Base-by-base conservation (phyloP, 257 asterid species). In the Jacaranda mimosifolia region DNA sequence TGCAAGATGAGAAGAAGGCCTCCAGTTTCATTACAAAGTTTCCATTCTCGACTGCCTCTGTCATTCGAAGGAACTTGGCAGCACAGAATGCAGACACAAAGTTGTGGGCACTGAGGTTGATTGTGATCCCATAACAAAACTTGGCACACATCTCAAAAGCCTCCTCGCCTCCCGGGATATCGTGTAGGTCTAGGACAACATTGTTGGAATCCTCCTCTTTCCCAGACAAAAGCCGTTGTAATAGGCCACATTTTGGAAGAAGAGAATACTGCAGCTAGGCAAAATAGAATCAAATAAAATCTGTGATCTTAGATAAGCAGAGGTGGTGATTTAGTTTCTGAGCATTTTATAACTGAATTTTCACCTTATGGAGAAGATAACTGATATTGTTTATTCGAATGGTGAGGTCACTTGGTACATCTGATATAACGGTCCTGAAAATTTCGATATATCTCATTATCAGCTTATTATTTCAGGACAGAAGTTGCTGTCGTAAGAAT, bases 71-170 rank as follows among this genome's bases (percentile, higher is more conserved):
- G 80, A 83, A 93, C 70, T 87, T 89, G 51, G 96, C 90, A 26
- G 95, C 96, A 70, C 97, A 93, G 51, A 84, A 83, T 0, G 89
- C 84, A 0, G 91, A 48, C 9, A 87, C 93, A 18, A 86, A 81
- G 73, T 91, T 93, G 67, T 85, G 89, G 63, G 98, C 92, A 63
- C 96, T 88, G 72, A 93, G 88, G 66, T 75, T 84, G 83, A 89
- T 91, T 4, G 95, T 79, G 83, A 93, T 89, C 49, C 94, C 97
- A 63, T 91, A 93, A 78, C 98, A 93, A 59, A 86, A 91, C 81
- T 93, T 93, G 0, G 94, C 92, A 69, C 97, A 91, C 7, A 87
- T 69, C 86, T 93, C 96, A 45, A 93, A 93, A 11, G 96, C 92
- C 58, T 82, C 86, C 32, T 86, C 93, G 32, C 97, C 96, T 7